Evolutionary conservation across 805 yeast genomes (phyloP).

Genomic region (Saccharomycopsis guyanensis): DNA sequence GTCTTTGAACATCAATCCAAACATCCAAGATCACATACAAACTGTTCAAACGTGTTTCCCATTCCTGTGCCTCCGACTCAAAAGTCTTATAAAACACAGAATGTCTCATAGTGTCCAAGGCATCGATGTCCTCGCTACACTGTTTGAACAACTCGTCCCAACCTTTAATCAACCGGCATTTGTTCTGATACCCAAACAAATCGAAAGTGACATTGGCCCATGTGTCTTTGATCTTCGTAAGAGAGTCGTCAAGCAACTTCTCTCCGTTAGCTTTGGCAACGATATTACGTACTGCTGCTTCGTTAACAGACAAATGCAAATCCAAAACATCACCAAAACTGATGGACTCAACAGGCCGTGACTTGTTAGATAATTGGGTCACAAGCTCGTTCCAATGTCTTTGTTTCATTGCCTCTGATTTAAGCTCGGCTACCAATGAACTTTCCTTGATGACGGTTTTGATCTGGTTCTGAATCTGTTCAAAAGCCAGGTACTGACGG

Average conservation of each 20-base stretch:
- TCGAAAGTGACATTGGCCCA: constrained; percentile 55
- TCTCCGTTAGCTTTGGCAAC: constrained; percentile 69
- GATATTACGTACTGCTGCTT: constrained; percentile 37
- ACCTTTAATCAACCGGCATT: constrained; percentile 50
- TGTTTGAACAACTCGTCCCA: constrained; percentile 60
- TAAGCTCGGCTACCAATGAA: constrained; percentile 38
- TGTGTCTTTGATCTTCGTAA: constrained; percentile 39
- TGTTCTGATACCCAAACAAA: constrained; percentile 43
- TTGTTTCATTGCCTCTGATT: constrained; percentile 47
- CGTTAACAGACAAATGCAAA: constrained; percentile 42
- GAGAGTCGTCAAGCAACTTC: constrained; percentile 49
- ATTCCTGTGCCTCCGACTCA: constrained; percentile 44
- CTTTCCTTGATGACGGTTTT: constrained; percentile 34
- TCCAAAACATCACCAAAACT: constrained; percentile 57
- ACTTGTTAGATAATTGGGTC: background rate
- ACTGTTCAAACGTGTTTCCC: constrained; percentile 50
- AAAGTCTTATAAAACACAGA: constrained; percentile 57
- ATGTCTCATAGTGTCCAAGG: constrained; percentile 60
- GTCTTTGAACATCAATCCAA: constrained; percentile 84
- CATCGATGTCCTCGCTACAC: constrained; percentile 51
- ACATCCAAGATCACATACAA: constrained; percentile 46
- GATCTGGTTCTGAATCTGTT: constrained; percentile 41
- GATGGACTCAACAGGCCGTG: constrained; percentile 27
- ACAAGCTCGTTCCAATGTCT: constrained; percentile 57
- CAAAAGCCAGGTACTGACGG: constrained; percentile 64